Evolutionary conservation across 352 stramenopile species (phyloP).

Genomic region (Phytophthora ramorum): DNA sequence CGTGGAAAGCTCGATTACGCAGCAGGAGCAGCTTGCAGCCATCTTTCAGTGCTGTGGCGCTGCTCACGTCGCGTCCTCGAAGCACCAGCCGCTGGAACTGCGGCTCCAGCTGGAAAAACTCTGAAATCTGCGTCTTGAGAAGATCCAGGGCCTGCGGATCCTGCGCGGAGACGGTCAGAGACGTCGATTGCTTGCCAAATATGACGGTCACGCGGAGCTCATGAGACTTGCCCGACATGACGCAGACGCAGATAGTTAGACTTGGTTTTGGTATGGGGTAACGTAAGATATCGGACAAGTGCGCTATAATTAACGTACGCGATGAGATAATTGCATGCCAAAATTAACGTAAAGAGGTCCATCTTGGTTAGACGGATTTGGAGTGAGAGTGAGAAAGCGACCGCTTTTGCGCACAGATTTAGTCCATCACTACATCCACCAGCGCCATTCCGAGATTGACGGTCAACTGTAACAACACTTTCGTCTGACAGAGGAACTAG

Average conservation of each 20-base stretch:
- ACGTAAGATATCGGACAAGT: neutral
- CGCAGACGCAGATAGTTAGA: neutral
- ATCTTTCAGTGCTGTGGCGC: slow-evolving; percentile 24
- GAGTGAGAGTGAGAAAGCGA: too few relatives aligned
- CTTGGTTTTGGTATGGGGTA: neutral
- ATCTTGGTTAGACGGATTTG: too few relatives aligned
- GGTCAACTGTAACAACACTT: neutral
- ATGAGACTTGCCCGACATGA: slow-evolving; percentile 17
- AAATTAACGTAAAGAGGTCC: too few relatives aligned
- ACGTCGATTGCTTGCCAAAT: slow-evolving; percentile 50
- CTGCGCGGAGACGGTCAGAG: slow-evolving; percentile 32
- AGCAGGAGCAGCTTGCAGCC: slow-evolving; percentile 62
- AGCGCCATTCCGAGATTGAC: neutral
- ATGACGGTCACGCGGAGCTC: slow-evolving; percentile 54
- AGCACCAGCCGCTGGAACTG: slow-evolving; percentile 66
- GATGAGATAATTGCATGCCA: too few relatives aligned
- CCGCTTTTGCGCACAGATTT: too few relatives aligned
- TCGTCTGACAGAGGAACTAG: neutral
- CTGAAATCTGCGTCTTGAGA: slow-evolving; percentile 41
- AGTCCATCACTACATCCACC: too few relatives aligned
- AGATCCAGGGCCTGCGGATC: slow-evolving; percentile 32
- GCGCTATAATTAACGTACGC: too few relatives aligned
- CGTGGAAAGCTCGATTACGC: slow-evolving; percentile 42
- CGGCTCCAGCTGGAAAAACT: slow-evolving; percentile 42
- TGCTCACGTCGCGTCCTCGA: slow-evolving; percentile 52